Evolutionary conservation across 805 yeast species (phyloP).

Genomic region (Starmera quercuum): DNA sequence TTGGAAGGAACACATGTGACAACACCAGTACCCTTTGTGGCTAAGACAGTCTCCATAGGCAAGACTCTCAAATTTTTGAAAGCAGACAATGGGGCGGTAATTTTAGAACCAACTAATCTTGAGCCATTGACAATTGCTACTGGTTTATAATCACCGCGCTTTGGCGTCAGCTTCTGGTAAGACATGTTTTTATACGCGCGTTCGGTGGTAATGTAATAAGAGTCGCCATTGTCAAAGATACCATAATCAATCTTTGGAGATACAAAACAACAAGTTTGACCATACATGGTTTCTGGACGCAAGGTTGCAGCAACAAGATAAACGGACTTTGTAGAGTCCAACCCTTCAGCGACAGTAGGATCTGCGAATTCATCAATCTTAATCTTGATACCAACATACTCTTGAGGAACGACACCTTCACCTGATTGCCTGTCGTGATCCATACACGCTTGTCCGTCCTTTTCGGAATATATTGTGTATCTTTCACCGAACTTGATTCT

Average conservation of each 20-base stretch:
- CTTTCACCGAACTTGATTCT: conserved; percentile 98
- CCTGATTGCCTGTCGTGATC: conserved; percentile 97
- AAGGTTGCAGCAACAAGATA: conserved; percentile 92
- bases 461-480: conserved; percentile 93
- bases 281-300: conserved; percentile 98
- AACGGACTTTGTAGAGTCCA: conserved; percentile 51
- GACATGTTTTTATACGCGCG: conserved; percentile 97
- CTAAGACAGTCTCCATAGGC: conserved; percentile 97
- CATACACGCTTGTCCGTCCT: conserved; percentile 99
- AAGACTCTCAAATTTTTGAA: conserved; percentile 68
- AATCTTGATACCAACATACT: conserved; percentile 90
- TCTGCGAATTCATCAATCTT: conserved; percentile 51
- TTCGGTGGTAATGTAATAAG: conserved; percentile 78
- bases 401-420: conserved; percentile 96
- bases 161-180: conserved; percentile 87
- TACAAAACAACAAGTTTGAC: conserved; percentile 96
- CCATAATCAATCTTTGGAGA: conserved; percentile 93
- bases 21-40: conserved; percentile 96
- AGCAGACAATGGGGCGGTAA: conserved; percentile 75
- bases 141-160: conserved; percentile 69
- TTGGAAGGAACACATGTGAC: conserved; percentile 99
- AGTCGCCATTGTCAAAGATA: conserved; percentile 74
- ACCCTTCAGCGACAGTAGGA: conserved; percentile 29
- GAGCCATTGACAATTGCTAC: conserved; percentile 57
- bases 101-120: conserved; percentile 75